These are phyloP conservation scores for Ciborinia camelliae DNA, from an alignment of 2,329 filamentous ascomycete genomes.

Conservation along the genomic window DNA sequence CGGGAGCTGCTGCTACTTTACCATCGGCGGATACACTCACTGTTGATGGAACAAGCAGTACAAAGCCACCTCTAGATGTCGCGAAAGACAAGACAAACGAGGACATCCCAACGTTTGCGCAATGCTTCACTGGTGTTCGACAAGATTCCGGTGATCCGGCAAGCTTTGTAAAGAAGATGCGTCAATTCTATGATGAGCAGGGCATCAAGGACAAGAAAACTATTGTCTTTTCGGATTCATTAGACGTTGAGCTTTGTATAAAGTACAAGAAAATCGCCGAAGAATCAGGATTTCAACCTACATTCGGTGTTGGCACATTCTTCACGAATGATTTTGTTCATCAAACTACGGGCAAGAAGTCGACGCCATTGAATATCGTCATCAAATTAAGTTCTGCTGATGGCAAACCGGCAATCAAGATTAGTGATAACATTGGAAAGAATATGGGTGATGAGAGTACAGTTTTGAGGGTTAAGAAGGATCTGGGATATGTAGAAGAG, in stretches of 20 bases:
- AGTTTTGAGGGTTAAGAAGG: conserved; percentile 77
- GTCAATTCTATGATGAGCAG: conserved; percentile 43
- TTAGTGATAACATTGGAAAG: conserved; percentile 83
- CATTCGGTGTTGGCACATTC: conserved; percentile 93
- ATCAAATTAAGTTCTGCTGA: conserved; percentile 89
- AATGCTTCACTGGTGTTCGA: conserved; percentile 64
- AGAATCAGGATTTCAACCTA: conserved; percentile 73
- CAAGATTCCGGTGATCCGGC: conserved; percentile 71
- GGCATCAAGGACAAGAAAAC: conserved; percentile 76
- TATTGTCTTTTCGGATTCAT: conserved; percentile 92
- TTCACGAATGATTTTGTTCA: conserved; percentile 92
- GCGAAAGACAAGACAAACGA: conserved; percentile 41
- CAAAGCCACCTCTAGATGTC: conserved; percentile 39
- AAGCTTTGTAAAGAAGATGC: conserved; percentile 63
- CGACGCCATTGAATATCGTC: conserved; percentile 90
- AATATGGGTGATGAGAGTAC: conserved; percentile 84
- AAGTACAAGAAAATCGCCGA: conserved; percentile 86
- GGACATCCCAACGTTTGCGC: conserved; percentile 53
- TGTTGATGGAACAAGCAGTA: not conserved
- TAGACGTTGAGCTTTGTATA: conserved; percentile 86
- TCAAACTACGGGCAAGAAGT: conserved; percentile 71
- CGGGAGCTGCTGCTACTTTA: conserved; percentile 28
- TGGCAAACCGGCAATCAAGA: conserved; percentile 82
- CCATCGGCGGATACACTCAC: conserved; percentile 24
- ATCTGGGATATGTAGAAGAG: conserved; percentile 82